Evolutionary conservation across 306 rosid species (phyloP), one percentile per base, ranked within the genome.

Genomic region (Amphicarpaea edgeworthii): DNA sequence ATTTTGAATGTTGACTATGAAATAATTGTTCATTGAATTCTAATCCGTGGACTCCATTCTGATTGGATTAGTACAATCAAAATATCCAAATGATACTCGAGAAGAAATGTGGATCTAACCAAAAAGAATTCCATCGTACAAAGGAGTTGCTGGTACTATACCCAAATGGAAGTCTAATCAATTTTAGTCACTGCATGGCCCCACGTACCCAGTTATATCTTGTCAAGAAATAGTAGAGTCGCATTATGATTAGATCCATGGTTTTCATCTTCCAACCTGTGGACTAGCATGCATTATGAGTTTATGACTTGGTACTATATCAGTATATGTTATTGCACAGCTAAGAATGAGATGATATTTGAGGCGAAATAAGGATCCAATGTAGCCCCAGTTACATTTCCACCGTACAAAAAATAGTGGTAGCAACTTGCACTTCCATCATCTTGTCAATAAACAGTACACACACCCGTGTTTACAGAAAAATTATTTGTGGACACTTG

Each of bases 241-340:
- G 11, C 26, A 38, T 38, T 63, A 59, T 58, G 17, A 12, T 59
- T 15, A 16, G 41, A 38, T 38, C 49, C 17, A 63, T 9, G 70
- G 70, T 19, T 26, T 19, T 17, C 10, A 64, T 46, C 24, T 10
- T 34, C n/a, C 10, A 51, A 70, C 20, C 8, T 12, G 46, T 51
- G 34, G 28, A 70, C 77, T 59, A 16, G 58, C 45, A 73, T 43
- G 58, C 45, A 73, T 43, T 26, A 62, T 58, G 57, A 58, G 49
- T 26, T 41, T 21, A 58, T 58, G 34, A 41, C 21, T 28, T 14
- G 0, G 45, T 43, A 59, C 21, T n/a, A 59, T 16, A 59, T 59
- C 66, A 59, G 20, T 15, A 14, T 57, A 24, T 57, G 64, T 28
- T 12, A 57, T 24, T 5, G 64, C 42, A 59, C 66, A 6, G 21